Evolutionary conservation across 1,139 yeast genomes (phyloP), one percentile per base, ranked within the genome.

Genomic region (Arxiozyma bovina): DNA sequence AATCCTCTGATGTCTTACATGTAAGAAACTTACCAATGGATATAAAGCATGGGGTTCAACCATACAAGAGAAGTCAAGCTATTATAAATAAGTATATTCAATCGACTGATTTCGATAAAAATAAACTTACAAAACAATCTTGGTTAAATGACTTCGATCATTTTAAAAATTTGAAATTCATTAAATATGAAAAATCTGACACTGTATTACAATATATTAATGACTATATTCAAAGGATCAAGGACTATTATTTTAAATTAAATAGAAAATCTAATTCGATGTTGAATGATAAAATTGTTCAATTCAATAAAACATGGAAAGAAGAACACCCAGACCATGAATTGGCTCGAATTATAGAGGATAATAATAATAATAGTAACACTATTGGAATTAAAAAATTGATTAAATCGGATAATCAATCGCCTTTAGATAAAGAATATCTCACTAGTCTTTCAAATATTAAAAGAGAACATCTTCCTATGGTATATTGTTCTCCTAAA

Each of bases 1-100:
- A 72, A 86, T 57, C 95, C 87, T 18, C 66, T 70, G 87, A 57
- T 87, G 84, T 50, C 89, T 94, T 20, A 87, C 93, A 2, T 78
- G 54, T 56, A 15, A 50, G 58, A 45, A 51, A 52, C 48, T 47
- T 56, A 21, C 58, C 91, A 1, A 78, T 86, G 72, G 80, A 87
- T 18, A 77, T 85, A 55, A 76, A 79, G 58, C 86, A 64, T 57
- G 59, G 56, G 12, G 34, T 57, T 22, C 47, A 53, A 5, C 45
- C 50, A 42, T 53, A 53, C 40, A 55, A 53, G 23, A 51, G 53
- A n/a, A 25, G 45, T 34, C 51, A 22, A 20, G 52, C 38, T 15
- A 30, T 17, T 48, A 53, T 50, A 20, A 23, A 11, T 34, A 50
- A 22, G 45, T 45, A 41, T 44, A 15, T 27, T 23, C 17, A 43